Base-by-base conservation (phyloP, 1,284 basidiomycete species). In the Cutaneotrichosporon mucoides region DNA sequence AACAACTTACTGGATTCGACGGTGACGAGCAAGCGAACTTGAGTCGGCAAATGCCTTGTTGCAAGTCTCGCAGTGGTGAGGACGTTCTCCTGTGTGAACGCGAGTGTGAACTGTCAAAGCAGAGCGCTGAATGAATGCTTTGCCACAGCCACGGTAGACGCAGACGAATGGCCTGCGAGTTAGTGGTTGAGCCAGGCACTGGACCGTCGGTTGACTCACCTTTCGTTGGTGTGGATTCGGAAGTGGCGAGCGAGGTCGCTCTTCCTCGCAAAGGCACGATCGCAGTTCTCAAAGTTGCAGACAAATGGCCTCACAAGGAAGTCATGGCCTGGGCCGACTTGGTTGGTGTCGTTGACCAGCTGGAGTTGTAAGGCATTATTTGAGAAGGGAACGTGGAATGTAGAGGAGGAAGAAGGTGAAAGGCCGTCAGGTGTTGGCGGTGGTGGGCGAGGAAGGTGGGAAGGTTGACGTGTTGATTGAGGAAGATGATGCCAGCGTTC, bases 1-100 rank as follows among this genome's bases (percentile, higher is more conserved):
- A 6, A 54, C 4, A 16, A 52, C 82, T 50, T 73, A 81, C 74
- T 84, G 82, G 10, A 81, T 81, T 10, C 82, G 76, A 3, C 83
- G 79, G 63, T 84, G 83, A 10, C 83, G 79, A 15, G 83, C 83
- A 11, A 84, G 76, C 8, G 82, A 84, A 61, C 78, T 80, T 6
- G 82, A 84, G 67, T 84, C 83, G 53, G 79, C 79, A 69, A 84
- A 84, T 6, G 80, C 76, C 68, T 83, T 82, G 46, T 71, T 54
- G 69, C 81, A 82, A 7, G 69, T 74, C 65, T 79, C 72, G 71
- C 83, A 84, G 34, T 77, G 72, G 68, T 84, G 83, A 2, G 83
- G 83, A 51, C 81, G 76, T 66, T 84, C 83, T 45, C 83, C 83
- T 33, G 82, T 82, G 70, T 81, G 80, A 6, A 75, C 76, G 38